These are phyloP conservation scores for Saccharomycopsis sp. DNA, from an alignment of 805 yeast species.

Conservation along the genomic window DNA sequence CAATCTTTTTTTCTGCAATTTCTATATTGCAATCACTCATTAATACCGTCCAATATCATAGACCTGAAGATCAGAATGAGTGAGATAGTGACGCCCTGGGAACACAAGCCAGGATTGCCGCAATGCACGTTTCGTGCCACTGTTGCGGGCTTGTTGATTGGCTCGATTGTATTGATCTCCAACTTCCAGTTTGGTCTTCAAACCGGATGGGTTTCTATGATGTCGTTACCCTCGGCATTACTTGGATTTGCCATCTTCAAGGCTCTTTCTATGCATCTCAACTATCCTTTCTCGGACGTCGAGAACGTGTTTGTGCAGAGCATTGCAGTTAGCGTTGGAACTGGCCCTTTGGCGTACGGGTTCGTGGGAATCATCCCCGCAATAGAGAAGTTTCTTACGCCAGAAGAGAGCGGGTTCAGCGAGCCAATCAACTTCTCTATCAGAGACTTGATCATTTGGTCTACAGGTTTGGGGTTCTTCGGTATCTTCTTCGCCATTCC, in stretches of 20 bases:
- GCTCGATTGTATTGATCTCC: slow-evolving; percentile 77
- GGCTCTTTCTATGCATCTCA: slow-evolving; percentile 34
- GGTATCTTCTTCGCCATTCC: slow-evolving; percentile 96
- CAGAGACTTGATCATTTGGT: slow-evolving; percentile 68
- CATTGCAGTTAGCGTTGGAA: slow-evolving; percentile 93
- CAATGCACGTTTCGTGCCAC: slow-evolving; percentile 74
- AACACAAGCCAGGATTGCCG: slow-evolving; percentile 44
- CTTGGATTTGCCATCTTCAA: slow-evolving; percentile 81
- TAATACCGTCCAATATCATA: no score
- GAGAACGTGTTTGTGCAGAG: slow-evolving; percentile 91
- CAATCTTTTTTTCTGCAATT: no score
- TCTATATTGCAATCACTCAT: no score
- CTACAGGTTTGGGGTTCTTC: slow-evolving; percentile 80
- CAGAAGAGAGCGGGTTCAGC: slow-evolving; percentile 67
- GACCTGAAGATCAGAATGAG: background rate
- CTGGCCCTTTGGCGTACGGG: slow-evolving; percentile 95
- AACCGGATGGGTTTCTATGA: slow-evolving; percentile 99
- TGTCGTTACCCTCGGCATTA: slow-evolving; percentile 91
- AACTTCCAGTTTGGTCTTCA: slow-evolving; percentile 95
- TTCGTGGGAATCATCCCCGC: slow-evolving; percentile 96
- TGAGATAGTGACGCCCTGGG: slow-evolving; percentile 28
- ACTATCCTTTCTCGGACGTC: slow-evolving; percentile 66
- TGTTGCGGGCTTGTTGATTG: slow-evolving; percentile 72
- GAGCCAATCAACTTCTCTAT: slow-evolving; percentile 33
- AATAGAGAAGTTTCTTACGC: slow-evolving; percentile 76